Conservation (phyloP, 2,329 filamentous ascomycete species). For the Clarireedia monteithiana region DNA sequence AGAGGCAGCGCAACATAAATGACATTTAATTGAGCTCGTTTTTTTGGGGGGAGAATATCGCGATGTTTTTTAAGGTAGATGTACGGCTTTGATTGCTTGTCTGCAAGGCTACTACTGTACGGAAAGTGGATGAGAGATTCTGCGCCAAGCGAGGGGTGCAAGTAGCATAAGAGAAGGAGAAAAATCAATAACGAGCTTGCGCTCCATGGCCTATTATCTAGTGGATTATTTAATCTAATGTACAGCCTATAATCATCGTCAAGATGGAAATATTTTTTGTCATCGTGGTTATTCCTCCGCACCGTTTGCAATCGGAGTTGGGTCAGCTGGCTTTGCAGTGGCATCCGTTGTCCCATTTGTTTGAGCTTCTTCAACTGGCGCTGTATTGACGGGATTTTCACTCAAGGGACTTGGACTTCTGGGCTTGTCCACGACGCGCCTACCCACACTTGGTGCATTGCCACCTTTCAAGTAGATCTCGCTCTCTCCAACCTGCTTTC, state of each 20-base stretch:
- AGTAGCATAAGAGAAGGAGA: too few relatives aligned
- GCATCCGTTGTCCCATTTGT: too few relatives aligned
- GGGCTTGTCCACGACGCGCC: neutral
- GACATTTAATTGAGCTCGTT: too few relatives aligned
- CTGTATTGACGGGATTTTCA: too few relatives aligned
- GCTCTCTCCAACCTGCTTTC: constrained; percentile 75
- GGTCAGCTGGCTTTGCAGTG: too few relatives aligned
- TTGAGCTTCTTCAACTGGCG: too few relatives aligned
- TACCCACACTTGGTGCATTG: constrained; percentile 20
- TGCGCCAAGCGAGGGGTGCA: neutral
- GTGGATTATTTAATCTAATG: neutral
- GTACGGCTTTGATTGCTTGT: neutral
- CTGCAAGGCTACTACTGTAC: neutral
- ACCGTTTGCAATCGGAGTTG: neutral
- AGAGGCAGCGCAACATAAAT: too few relatives aligned
- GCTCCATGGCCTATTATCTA: too few relatives aligned
- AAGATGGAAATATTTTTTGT: too few relatives aligned
- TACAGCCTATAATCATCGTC: neutral
- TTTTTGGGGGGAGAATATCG: too few relatives aligned
- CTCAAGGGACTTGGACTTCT: neutral
- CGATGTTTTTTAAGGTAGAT: neutral
- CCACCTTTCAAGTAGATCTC: constrained; percentile 80
- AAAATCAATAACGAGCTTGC: neutral
- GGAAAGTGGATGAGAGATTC: neutral
- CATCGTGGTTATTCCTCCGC: neutral